A percentile compares a stretch with the other conserved stretches of the same genome.
These are phyloP conservation scores for Phytophthora sansomeana DNA, from an alignment of 352 stramenopile species.

Conservation along the genomic window DNA sequence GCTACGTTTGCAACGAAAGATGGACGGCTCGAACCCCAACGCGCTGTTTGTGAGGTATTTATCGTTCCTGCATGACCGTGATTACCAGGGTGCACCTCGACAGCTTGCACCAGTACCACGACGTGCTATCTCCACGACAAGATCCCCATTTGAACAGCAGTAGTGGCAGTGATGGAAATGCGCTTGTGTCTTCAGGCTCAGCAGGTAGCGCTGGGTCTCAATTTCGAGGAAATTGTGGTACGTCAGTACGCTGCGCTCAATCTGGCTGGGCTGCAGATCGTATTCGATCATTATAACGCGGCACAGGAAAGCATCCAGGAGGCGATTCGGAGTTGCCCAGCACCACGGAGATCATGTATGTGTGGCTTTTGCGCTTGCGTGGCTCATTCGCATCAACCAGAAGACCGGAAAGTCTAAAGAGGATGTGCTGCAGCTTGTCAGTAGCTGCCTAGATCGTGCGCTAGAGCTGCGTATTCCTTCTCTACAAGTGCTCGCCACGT, in stretches of 20 bases:
- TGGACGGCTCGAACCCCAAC: conserved; percentile 49
- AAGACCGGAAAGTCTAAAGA: conserved; percentile 66
- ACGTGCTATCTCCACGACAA: conserved; percentile 82
- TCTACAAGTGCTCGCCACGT: conserved; percentile 52
- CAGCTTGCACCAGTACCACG: conserved; percentile 94
- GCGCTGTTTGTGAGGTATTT: conserved; percentile 90
- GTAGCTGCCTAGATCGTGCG: conserved; percentile 63
- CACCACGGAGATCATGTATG: conserved; percentile 93
- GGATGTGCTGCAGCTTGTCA: conserved; percentile 54
- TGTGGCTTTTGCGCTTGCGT: conserved; percentile 92
- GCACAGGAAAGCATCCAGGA: conserved; percentile 92
- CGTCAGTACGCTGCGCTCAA: conserved; percentile 94
- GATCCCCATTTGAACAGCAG: conserved; percentile 12
- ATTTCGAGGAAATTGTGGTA: conserved; percentile 66
- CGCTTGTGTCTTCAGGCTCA: conserved; percentile 13
- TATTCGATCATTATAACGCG: conserved; percentile 82
- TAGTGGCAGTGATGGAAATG: conserved; percentile 14
- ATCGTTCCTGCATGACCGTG: conserved; percentile 77
- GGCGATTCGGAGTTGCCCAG: conserved; percentile 92
- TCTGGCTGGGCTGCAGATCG: conserved; percentile 87
- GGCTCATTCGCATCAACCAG: conserved; percentile 81
- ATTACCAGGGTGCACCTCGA: conserved; percentile 91
- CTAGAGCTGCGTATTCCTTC: conserved; percentile 65
- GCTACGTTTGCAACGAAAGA: conserved; percentile 30
- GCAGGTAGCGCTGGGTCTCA: conserved; percentile 32